A percentile compares a stretch with the other conserved stretches of the same genome.
These are phyloP conservation scores for Metschnikowia bowlesiae DNA, from an alignment of 805 yeast genomes.

Conservation along the genomic window DNA sequence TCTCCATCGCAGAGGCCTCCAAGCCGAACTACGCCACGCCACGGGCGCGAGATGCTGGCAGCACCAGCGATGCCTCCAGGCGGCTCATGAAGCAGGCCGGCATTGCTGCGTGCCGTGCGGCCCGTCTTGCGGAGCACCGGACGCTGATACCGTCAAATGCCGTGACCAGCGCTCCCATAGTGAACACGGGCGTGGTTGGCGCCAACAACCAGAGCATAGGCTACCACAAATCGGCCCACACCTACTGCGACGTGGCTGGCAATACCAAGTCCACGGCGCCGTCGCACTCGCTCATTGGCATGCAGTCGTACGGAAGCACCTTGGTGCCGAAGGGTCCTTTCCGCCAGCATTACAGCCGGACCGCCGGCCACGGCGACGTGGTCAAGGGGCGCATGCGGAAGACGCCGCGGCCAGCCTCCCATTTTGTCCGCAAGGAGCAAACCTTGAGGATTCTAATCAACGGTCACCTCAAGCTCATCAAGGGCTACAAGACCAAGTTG, in stretches of 20 bases:
- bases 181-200: constrained; percentile 13
- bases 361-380: constrained; percentile 37
- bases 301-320: constrained; percentile 36
- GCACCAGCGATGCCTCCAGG: constrained; percentile 25
- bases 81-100: constrained; percentile 28
- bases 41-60: constrained; percentile 44
- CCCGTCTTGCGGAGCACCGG: constrained; percentile 43
- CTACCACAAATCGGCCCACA: constrained; percentile 33
- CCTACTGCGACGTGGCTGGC: constrained; percentile 27
- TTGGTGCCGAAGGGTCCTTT: constrained; percentile 20
- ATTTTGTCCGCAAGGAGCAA: constrained; percentile 40
- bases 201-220: constrained; percentile 21
- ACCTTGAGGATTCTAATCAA: constrained; percentile 62
- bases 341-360: constrained; percentile 24
- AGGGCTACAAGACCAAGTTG: constrained; percentile 67
- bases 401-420: constrained; percentile 44
- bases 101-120: constrained; percentile 30
- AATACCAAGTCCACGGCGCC: constrained; percentile 35
- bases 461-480: constrained; percentile 53
- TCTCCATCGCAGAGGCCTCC: constrained; percentile 60
- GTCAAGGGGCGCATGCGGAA: constrained; percentile 60
- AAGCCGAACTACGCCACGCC: constrained; percentile 41
- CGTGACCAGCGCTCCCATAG: constrained; percentile 15
- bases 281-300: constrained; percentile 25
- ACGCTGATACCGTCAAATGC: constrained; percentile 21